Percentiles rank a stretch among this genome's conserved stretches.
These are phyloP conservation scores for Raphanus sativus DNA, from an alignment of 345 rosid species.

Conservation along the genomic window DNA sequence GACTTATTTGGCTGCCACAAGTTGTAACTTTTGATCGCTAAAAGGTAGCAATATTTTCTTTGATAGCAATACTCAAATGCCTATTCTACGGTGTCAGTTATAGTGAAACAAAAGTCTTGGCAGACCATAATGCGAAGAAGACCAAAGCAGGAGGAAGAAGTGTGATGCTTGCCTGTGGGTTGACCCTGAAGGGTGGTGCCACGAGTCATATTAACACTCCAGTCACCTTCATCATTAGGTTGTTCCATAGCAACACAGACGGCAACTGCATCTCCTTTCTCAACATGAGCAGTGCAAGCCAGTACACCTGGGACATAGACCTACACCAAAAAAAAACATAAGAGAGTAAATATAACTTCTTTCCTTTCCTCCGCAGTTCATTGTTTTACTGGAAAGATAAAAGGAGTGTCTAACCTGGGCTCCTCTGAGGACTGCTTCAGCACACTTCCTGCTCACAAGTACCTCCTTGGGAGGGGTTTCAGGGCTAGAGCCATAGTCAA, in stretches of 20 bases:
- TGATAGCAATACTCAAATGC: too few species aligned
- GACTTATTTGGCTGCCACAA: too few species aligned
- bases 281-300: constrained; percentile 98
- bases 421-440: constrained; percentile 98
- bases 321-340: constrained; percentile 45
- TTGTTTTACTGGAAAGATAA: neutral
- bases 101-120: too few species aligned
- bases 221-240: constrained; percentile 62
- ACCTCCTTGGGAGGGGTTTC: constrained; percentile 79
- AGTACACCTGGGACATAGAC: constrained; percentile 92
- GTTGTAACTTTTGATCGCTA: too few species aligned
- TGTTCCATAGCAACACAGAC: constrained; percentile 94
- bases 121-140: neutral
- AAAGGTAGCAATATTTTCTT: too few species aligned
- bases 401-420: constrained; percentile 71
- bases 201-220: constrained; percentile 82
- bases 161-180: constrained; percentile 56
- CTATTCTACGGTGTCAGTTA: too few species aligned
- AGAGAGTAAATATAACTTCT: constrained; percentile 8
- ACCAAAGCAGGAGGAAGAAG: neutral
- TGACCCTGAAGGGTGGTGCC: constrained; percentile 86
- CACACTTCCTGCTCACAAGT: constrained; percentile 93
- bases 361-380: neutral
- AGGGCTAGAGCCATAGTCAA: constrained; percentile 55
- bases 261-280: constrained; percentile 88